Evolutionary conservation across 768 basidiomycete genomes (phyloP).

Genomic region (Psilocybe azurescens): DNA sequence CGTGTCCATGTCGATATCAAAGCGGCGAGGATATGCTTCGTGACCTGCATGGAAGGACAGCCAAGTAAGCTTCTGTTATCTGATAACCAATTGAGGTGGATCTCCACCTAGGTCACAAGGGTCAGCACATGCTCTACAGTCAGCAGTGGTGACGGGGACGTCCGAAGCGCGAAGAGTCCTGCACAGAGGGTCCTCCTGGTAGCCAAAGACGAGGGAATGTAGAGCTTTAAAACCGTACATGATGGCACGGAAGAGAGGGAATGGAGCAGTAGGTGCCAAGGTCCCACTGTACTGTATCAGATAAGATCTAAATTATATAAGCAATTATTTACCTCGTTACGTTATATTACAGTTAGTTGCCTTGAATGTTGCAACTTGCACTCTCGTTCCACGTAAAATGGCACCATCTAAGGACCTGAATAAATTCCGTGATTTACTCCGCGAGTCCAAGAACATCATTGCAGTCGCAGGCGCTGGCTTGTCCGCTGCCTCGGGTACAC

Average conservation of each 20-base stretch:
- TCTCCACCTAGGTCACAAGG: conserved; percentile 74
- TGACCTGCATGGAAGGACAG: conserved; percentile 53
- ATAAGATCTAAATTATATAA: conserved; percentile 33
- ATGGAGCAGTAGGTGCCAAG: conserved; percentile 9
- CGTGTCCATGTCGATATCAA: conserved; percentile 80
- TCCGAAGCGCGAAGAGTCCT: conserved; percentile 57
- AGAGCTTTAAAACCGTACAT: conserved; percentile 48
- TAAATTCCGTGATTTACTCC: conserved; percentile 35
- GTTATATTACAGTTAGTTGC: too few relatives aligned
- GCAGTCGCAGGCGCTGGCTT: conserved; percentile 60
- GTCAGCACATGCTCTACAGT: conserved; percentile 77
- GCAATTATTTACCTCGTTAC: conserved; percentile 1
- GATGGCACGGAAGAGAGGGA: conserved; percentile 22
- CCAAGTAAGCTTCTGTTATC: conserved; percentile 31
- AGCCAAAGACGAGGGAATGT: conserved; percentile 46
- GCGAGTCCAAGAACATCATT: conserved; percentile 38
- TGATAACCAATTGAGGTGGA: conserved; percentile 26
- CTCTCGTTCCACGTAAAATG: conserved; percentile 17
- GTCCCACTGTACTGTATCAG: conserved; percentile 24
- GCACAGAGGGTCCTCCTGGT: conserved; percentile 44
- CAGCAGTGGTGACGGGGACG: conserved; percentile 69
- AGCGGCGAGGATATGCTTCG: conserved; percentile 72
- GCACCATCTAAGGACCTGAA: conserved; percentile 33
- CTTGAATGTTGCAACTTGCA: not conserved
- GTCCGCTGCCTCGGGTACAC: conserved; percentile 65